phyloP scores from a whole-genome alignment of 306 rosid species.

The Oxytropis ochrocephala region DNA sequence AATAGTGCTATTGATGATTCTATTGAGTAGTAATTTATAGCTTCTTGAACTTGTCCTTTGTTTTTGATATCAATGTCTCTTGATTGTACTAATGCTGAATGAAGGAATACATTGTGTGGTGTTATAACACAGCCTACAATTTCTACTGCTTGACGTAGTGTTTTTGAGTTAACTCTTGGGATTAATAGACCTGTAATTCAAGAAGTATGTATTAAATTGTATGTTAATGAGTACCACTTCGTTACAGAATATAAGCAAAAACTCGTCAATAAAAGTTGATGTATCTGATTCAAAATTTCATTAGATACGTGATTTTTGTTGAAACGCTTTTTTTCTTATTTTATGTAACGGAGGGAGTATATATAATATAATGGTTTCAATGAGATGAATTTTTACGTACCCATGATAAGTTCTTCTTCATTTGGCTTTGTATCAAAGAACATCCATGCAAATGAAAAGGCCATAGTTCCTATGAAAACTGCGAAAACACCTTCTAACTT shows the following conservation, averaged over 20 bases:
- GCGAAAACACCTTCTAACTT: slow-evolving; percentile 49
- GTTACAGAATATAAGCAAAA: too few species aligned
- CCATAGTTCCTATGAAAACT: slow-evolving; percentile 41
- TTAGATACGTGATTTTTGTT: too few species aligned
- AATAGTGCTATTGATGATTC: slow-evolving; percentile 59
- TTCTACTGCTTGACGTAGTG: slow-evolving; percentile 46
- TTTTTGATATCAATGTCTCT: slow-evolving; percentile 33
- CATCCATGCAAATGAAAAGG: slow-evolving; percentile 47
- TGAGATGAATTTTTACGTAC: slow-evolving; percentile 32
- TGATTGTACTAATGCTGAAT: slow-evolving; percentile 44
- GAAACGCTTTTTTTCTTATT: too few species aligned
- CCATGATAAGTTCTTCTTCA: slow-evolving; percentile 37
- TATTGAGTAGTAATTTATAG: slow-evolving; percentile 63
- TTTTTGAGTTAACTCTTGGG: slow-evolving; percentile 34
- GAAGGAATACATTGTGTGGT: slow-evolving; percentile 46
- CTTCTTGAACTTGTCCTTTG: slow-evolving; percentile 54
- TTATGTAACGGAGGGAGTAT: too few species aligned
- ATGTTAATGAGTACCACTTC: too few species aligned
- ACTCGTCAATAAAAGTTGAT: too few species aligned
- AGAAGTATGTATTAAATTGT: too few species aligned
- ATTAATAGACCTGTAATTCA: slow-evolving; percentile 28
- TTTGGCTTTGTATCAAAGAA: slow-evolving; percentile 36
- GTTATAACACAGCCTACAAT: slow-evolving; percentile 42
- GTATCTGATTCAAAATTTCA: too few species aligned
- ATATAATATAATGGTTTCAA: neutral